phyloP scores from a whole-genome alignment of 768 basidiomycete genomes.

The Daedalea quercina region DNA sequence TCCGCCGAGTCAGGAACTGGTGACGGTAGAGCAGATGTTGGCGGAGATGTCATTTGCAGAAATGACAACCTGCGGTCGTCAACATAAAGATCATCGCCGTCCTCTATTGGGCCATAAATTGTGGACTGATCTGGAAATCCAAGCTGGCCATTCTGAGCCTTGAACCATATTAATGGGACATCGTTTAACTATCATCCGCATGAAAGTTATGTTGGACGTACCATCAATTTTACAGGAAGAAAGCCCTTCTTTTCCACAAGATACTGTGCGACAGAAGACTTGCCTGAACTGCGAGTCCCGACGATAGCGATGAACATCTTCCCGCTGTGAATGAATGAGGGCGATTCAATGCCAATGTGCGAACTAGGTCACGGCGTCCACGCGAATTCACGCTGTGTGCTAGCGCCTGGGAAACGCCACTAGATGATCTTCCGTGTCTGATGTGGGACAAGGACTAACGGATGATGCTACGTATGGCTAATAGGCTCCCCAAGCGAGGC shows the following conservation, averaged over 20 bases:
- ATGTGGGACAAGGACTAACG: too few species aligned
- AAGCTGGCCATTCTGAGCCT: too few species aligned
- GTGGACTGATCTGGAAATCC: too few species aligned
- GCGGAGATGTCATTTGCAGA: slow-evolving; percentile 18
- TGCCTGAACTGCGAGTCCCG: slow-evolving; percentile 25
- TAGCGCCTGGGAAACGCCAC: too few species aligned
- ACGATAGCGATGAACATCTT: slow-evolving; percentile 27
- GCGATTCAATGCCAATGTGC: background rate
- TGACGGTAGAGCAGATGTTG: slow-evolving; percentile 18
- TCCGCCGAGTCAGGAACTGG: slow-evolving; percentile 10
- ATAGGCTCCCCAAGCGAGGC: background rate
- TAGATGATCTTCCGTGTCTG: too few species aligned
- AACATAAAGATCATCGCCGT: too few species aligned
- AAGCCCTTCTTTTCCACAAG: slow-evolving; percentile 55
- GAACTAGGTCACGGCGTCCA: too few species aligned
- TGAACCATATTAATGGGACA: too few species aligned
- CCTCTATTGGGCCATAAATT: too few species aligned
- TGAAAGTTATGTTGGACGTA: too few species aligned
- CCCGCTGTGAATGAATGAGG: background rate
- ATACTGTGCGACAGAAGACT: slow-evolving; percentile 45
- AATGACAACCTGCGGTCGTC: slow-evolving; percentile 15
- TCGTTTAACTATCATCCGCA: too few species aligned
- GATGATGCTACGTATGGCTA: background rate
- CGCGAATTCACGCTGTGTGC: too few species aligned
- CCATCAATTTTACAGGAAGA: slow-evolving; percentile 35